Percentiles rank a stretch among this genome's conserved stretches.
Conservation (phyloP, 164 flowering plant species). For the Tetracentron sinense region DNA sequence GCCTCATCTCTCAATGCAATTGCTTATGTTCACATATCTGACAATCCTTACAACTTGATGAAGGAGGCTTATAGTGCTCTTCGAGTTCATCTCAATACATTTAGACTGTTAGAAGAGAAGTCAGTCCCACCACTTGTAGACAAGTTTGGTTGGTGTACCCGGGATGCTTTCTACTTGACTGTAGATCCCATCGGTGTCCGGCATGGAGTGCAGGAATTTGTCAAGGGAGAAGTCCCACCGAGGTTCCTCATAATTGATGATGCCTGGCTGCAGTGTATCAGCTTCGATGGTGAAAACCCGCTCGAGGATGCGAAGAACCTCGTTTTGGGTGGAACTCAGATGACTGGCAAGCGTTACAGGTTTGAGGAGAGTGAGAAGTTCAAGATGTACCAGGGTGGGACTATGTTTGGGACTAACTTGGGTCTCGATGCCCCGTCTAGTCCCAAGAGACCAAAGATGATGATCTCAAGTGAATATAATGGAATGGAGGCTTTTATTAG, state of each 20-base stretch:
- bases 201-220: conserved; percentile 4
- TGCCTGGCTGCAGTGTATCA: conserved; percentile 12
- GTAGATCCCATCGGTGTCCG: conserved; percentile 8
- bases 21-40: conserved; percentile 69
- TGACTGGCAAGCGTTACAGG: conserved; percentile 2
- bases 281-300: conserved; percentile 2
- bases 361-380: conserved; percentile 8
- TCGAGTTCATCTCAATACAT: conserved; percentile 69
- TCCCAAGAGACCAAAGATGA: conserved; percentile 1
- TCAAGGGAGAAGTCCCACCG: neutral
- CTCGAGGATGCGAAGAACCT: conserved; percentile 10
- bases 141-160: conserved; percentile 90
- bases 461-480: neutral
- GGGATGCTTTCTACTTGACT: conserved; percentile 48
- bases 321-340: neutral
- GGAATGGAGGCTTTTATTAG: neutral
- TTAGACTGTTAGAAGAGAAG: conserved; percentile 74
- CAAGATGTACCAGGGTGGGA: conserved; percentile 1
- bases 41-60: conserved; percentile 72
- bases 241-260: conserved; percentile 9
- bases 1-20: conserved; percentile 47
- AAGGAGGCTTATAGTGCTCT: conserved; percentile 62
- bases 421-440: neutral
- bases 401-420: conserved; percentile 3
- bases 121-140: conserved; percentile 44